Evolutionary conservation across 108 stramenopile genomes (phyloP), one percentile per base, ranked within the genome.

Genomic region (Schizochytrium sp.): DNA sequence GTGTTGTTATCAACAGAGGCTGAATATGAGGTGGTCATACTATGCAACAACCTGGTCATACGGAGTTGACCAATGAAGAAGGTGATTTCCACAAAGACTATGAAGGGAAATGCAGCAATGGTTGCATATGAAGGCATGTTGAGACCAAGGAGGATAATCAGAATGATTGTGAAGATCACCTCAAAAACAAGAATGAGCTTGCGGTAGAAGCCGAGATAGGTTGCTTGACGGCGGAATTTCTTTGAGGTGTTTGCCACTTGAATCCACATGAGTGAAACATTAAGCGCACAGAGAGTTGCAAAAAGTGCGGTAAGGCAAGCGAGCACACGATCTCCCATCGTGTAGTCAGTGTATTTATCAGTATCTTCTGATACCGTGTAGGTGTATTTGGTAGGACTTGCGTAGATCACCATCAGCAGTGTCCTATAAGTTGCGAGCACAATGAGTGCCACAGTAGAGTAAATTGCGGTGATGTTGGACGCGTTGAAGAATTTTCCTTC

Each of bases 71-170:
- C 76, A 42, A 42, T 7, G 47, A 50, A 19, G 28, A 83, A 83
- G 50, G 76, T 55, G 53, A 55, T 83, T n/a, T 55, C 53, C n/a
- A 83, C 76, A 53, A 83, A 83, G 53, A 83, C 28, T 47, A 83
- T 83, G 47, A 83, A 83, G 47, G 76, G 76, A 53, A 55, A 83
- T n/a, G 76, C 45, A 49, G 47, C 76, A 0, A 83, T n/a, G 8
- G 53, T 55, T 8, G 76, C 76, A 40, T 38, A 42, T 0, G 10
- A 0, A 53, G 28, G 15, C 45, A 55, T 10, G 53, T 83, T 83
- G 50, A 40, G 12, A 53, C 10, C 28, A 47, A 83, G 49, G 50
- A 83, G 76, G 1, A 53, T 42, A 8, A 83, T 40, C 7, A 83
- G 49, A 53, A 49, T 5, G 47, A 83, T 10, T 17, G 76, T 17